Base-by-base conservation (phyloP, 129 eudicot species). In the Daucus carota region DNA sequence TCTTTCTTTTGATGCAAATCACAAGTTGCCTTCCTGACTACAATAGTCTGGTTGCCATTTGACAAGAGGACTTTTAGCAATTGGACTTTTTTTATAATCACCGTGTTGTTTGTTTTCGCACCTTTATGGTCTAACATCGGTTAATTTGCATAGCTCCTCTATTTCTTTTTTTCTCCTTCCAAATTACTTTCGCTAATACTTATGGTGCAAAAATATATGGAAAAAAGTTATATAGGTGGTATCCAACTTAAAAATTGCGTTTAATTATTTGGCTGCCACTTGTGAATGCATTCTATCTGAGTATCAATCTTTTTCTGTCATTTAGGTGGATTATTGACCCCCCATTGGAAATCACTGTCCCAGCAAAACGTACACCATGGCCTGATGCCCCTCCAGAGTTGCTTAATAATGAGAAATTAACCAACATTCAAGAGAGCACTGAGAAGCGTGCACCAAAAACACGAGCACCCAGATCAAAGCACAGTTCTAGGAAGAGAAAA, bases 361-460 rank as follows among this genome's bases (percentile, higher is more conserved):
- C 99, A 48, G 96, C 99, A 26, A 94, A 86, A 79, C 94, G 83
- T 50, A 94, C 99, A 45, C 96, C 99, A 50, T 91, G 99, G 99
- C 96, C 96, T 12, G 97, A 94, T 72, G 86, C 81, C 82, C 90
- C 97, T 40, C 97, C 87, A 34, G 96, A 94, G 73, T 85, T 94
- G 85, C 92, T 93, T 77, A 67, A 86, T 45, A 52, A 31, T 42
- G 85, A 74, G 68, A 85, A 87, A 71, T 77, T 62, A 42, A 82
- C 38, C 57, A 79, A 52, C 43, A 74, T 74, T 59, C 83, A 80
- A 75, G 96, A 89, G 76, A 82, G 59, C 69, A 54, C 84, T 9
- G 97, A 84, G 77, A 94, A 87, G 76, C 91, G 85, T 18, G 75
- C 86, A 41, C 79, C 88, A 28, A 94, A 89, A 80, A 81, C 88